Base-by-base conservation (phyloP, 441 rosid genomes). In the Erodium texanum region DNA sequence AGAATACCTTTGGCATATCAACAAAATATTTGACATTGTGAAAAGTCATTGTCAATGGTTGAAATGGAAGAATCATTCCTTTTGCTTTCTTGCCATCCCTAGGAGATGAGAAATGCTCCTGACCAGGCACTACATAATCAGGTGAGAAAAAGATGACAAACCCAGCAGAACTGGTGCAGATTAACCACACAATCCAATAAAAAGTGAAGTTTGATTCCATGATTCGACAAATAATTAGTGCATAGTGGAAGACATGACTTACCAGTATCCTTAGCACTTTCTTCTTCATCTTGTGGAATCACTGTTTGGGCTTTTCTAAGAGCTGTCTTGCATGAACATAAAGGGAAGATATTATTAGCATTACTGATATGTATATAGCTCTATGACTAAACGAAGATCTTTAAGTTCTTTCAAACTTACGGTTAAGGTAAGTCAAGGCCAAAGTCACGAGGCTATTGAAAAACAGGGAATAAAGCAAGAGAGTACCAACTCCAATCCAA, bases 41-140 rank as follows among this genome's bases (percentile, higher is more conserved):
- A 73, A 93, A 93, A 68, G 95, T 87, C 97, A 93, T 89, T 77
- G 96, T 78, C 67, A 89, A 80, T 64, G 96, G 98, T 75, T 83
- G 82, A 80, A 93, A 90, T 73, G 98, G 98, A 72, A 93, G 92
- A 73, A 93, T 87, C 98, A 90, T 90, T 78, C 98, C 98, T 73
- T 77, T 85, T 71, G 75, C 83, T 75, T 76, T 78, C 70, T 48
- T 79, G 71, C 71, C 74, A 32, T 66, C 82, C 27, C 59, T 63
- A 62, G 62, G 63, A 68, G 78, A 68, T 58, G 71, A 24, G 65
- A 62, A 68, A 64, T 65, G 73, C 29, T 58, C 34, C 62, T 24
- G 56, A 54, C 15, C 50, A 36, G 27, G 58, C 41, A 8, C 84
- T 77, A 75, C 66, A 77, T 50, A 67, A 27, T 72, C 14, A 68